These are phyloP conservation scores for Rheum nobile DNA, from an alignment of 148 eudicot genomes.

Conservation along the genomic window DNA sequence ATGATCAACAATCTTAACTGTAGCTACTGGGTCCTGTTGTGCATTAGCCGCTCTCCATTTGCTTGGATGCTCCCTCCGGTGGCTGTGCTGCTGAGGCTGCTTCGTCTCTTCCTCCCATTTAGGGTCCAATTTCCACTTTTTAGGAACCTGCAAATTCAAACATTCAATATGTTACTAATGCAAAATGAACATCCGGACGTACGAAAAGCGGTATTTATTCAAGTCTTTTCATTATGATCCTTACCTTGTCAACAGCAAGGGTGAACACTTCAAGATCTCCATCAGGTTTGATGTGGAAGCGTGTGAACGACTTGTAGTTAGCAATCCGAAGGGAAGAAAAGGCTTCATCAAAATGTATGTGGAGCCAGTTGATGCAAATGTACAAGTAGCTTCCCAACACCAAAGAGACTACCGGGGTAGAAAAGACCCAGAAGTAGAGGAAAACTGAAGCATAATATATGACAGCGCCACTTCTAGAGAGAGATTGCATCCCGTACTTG, in stretches of 20 bases:
- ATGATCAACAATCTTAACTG: constrained; percentile 62
- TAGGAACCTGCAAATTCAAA: constrained; percentile 50
- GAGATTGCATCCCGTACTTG: constrained; percentile 71
- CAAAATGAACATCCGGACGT: background rate
- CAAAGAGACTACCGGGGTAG: constrained; percentile 92
- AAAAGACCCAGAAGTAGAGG: constrained; percentile 96
- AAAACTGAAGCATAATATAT: constrained; percentile 95
- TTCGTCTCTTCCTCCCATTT: constrained; percentile 70
- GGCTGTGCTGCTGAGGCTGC: constrained; percentile 30
- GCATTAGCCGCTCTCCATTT: constrained; percentile 58
- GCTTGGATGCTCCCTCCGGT: constrained; percentile 56
- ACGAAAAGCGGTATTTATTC: background rate
- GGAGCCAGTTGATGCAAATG: constrained; percentile 90
- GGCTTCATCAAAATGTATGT: constrained; percentile 95
- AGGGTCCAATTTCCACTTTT: constrained; percentile 90
- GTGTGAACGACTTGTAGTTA: constrained; percentile 92
- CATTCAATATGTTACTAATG: background rate
- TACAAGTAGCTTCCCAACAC: constrained; percentile 95
- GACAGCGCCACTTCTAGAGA: constrained; percentile 63
- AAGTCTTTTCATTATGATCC: background rate
- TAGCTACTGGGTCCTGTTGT: constrained; percentile 49
- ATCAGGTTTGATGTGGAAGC: constrained; percentile 57
- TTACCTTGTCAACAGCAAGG: constrained; percentile 96
- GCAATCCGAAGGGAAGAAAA: constrained; percentile 98
- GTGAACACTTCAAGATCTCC: constrained; percentile 94